Conservation (phyloP, 148 eudicot species). For the Nyssa sinensis region DNA sequence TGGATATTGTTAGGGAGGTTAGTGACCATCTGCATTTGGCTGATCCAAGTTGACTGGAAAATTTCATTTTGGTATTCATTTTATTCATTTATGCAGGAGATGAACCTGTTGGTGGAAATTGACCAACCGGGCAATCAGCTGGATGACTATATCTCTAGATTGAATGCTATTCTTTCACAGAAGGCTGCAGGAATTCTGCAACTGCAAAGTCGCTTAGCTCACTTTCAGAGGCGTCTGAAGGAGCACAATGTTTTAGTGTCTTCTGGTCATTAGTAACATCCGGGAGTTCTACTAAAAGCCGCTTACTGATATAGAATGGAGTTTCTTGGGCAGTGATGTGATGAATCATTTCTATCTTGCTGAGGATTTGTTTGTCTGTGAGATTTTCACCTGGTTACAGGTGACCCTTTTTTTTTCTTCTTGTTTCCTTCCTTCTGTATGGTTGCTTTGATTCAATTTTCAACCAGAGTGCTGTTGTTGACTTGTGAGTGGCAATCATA, state of each 20-base stretch:
- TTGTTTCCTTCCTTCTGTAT: neutral
- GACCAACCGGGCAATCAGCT: conserved; percentile 75
- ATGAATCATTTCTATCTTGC: neutral
- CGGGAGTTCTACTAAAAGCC: neutral
- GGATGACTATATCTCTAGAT: conserved; percentile 56
- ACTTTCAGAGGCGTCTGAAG: conserved; percentile 52
- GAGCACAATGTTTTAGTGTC: conserved; percentile 63
- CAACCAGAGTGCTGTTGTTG: neutral
- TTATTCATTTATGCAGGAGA: conserved; percentile 47
- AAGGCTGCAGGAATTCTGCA: conserved; percentile 63
- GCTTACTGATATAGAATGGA: neutral
- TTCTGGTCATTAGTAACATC: conserved; percentile 31
- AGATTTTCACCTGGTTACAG: neutral
- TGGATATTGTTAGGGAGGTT: conserved; percentile 70
- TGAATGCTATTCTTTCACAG: conserved; percentile 59
- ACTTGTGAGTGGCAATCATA: neutral
- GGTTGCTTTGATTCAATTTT: neutral
- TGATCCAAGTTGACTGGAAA: neutral
- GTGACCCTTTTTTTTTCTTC: neutral
- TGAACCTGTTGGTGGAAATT: conserved; percentile 54
- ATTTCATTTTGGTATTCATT: neutral
- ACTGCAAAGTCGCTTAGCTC: conserved; percentile 54
- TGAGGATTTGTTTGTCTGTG: neutral
- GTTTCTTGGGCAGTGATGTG: neutral
- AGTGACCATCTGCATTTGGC: conserved; percentile 7